Conservation (phyloP, 768 basidiomycete genomes). For the Hygrophorus pudorinus region DNA sequence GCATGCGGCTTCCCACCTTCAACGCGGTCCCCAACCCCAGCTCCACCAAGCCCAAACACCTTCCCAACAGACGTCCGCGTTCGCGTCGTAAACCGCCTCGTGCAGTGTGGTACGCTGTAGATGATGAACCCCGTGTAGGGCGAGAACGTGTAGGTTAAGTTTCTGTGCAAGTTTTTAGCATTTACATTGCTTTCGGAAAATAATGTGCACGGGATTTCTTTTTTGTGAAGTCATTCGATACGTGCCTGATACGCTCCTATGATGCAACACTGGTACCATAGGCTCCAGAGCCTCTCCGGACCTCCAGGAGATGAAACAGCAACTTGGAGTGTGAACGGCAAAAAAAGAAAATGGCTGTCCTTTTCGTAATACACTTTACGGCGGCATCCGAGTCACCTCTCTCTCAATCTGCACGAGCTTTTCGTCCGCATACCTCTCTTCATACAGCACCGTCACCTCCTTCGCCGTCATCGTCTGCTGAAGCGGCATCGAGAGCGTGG, state of each 20-base stretch:
- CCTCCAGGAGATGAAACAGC: too few species aligned
- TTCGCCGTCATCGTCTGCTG: slow-evolving; percentile 53
- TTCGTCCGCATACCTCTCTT: slow-evolving; percentile 69
- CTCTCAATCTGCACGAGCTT: slow-evolving; percentile 57
- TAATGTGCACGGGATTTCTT: too few species aligned
- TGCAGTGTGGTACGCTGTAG: slow-evolving; percentile 71
- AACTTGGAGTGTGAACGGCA: too few species aligned
- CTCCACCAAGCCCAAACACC: slow-evolving; percentile 24
- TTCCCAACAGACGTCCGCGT: slow-evolving; percentile 33
- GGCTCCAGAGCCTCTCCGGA: too few species aligned
- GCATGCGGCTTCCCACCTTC: too few species aligned
- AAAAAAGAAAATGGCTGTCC: too few species aligned
- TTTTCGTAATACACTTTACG: too few species aligned
- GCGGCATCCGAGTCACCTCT: slow-evolving; percentile 63
- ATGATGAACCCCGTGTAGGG: slow-evolving; percentile 58
- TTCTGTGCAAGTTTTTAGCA: slow-evolving; percentile 27
- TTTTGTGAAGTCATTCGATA: too few species aligned
- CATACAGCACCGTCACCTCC: slow-evolving; percentile 66
- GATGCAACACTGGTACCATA: too few species aligned
- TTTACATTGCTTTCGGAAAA: too few species aligned
- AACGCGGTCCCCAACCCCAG: slow-evolving; percentile 7
- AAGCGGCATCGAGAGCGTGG: slow-evolving; percentile 78
- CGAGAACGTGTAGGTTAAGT: slow-evolving; percentile 68
- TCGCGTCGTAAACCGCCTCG: slow-evolving; percentile 55
- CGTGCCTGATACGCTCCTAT: too few species aligned